phyloP scores from a whole-genome alignment of 495 filamentous ascomycete species.

The Rostrohypoxylon terebratum region DNA sequence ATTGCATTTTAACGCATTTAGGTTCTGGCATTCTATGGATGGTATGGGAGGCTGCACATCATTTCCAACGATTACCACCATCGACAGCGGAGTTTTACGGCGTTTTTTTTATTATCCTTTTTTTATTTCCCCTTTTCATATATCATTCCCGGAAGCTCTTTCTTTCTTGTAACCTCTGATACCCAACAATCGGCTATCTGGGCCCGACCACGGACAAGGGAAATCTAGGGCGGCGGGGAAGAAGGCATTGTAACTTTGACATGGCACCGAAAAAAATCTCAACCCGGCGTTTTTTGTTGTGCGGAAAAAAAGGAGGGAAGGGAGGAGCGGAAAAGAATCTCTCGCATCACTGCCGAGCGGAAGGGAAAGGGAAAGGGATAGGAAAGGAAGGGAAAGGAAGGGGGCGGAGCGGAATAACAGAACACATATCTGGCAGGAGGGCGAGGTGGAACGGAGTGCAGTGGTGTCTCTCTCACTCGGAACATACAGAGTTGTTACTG shows the following conservation, averaged over 20 bases:
- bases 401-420: neutral
- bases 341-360: slow-evolving; percentile 7
- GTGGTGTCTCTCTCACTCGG: neutral
- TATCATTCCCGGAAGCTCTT: neutral
- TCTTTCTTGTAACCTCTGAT: neutral
- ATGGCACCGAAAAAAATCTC: slow-evolving; percentile 4
- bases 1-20: neutral
- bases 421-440: neutral
- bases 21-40: neutral
- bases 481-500: neutral
- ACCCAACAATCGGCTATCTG: neutral
- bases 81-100: neutral
- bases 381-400: neutral
- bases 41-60: neutral
- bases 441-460: neutral
- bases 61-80: neutral
- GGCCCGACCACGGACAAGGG: neutral
- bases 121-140: neutral
- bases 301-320: neutral
- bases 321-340: slow-evolving; percentile 2
- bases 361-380: neutral
- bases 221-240: neutral
- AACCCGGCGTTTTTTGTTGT: slow-evolving; percentile 6
- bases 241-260: neutral
- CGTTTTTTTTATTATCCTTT: neutral